These are phyloP conservation scores for Eucalyptus pumila DNA, from an alignment of 345 rosid species.

Conservation along the genomic window DNA sequence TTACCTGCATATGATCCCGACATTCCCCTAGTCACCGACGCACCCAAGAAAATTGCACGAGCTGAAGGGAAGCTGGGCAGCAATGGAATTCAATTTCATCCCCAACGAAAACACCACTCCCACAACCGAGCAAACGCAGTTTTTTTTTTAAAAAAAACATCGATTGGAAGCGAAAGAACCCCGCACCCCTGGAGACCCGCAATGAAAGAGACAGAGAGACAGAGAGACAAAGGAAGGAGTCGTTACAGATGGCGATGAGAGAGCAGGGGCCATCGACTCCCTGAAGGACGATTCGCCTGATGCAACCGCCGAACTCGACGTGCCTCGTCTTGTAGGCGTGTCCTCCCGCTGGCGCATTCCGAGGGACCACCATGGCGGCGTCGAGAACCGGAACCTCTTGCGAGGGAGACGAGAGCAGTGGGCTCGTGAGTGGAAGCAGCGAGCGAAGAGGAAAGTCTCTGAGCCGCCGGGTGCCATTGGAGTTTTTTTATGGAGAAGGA, in stretches of 20 bases:
- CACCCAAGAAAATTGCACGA: not conserved
- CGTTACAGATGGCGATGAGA: constrained; percentile 82
- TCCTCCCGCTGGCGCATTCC: no score
- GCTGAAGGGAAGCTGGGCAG: not conserved
- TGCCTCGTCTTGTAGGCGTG: no score
- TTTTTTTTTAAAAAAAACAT: not conserved
- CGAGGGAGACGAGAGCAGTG: no score
- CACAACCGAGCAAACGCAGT: no score
- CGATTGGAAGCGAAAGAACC: not conserved
- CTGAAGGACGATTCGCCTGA: constrained; percentile 75
- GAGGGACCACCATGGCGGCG: no score
- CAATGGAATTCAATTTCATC: not conserved
- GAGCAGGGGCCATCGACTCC: constrained; percentile 98
- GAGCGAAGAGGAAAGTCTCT: no score
- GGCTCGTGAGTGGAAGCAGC: no score
- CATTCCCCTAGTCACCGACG: not conserved
- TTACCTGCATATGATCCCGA: constrained; percentile 37
- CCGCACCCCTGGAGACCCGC: not conserved
- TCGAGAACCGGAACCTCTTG: no score
- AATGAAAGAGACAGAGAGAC: constrained; percentile 1
- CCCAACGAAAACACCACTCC: not conserved
- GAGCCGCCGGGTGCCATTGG: no score
- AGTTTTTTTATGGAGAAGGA: no score
- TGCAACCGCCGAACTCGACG: constrained; percentile 66
- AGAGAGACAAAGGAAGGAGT: not conserved